These are phyloP conservation scores for Fraxinus americana DNA, from an alignment of 257 asterid genomes.

Conservation along the genomic window DNA sequence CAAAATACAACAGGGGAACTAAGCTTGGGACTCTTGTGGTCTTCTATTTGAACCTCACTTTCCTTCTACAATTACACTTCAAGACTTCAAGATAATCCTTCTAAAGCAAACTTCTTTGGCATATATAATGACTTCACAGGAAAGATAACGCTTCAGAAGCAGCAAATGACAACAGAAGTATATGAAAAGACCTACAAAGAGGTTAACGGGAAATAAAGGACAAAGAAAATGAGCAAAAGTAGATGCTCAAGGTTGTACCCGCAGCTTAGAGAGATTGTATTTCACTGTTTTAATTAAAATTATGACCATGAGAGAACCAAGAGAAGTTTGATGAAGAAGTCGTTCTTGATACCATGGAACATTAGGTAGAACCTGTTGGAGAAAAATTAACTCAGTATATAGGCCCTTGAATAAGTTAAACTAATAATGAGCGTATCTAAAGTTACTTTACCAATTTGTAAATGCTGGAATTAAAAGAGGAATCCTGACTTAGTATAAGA, in stretches of 20 bases:
- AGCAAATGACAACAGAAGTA: slow-evolving; percentile 16
- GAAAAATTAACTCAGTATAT: slow-evolving; percentile 23
- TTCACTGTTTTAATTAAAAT: slow-evolving; percentile 74
- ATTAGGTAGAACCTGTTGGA: slow-evolving; percentile 66
- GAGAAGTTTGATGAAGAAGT: slow-evolving; percentile 52
- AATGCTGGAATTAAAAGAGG: slow-evolving; percentile 84
- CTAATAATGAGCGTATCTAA: slow-evolving; percentile 16
- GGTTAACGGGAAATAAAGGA: neutral
- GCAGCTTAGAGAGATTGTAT: slow-evolving; percentile 65
- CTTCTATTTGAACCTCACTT: neutral
- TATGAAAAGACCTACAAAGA: neutral
- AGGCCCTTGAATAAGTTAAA: slow-evolving; percentile 20
- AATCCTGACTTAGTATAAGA: slow-evolving; percentile 94
- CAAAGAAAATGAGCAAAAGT: slow-evolving; percentile 1
- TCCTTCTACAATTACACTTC: slow-evolving; percentile 17
- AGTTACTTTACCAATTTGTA: slow-evolving; percentile 69
- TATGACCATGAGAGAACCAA: slow-evolving; percentile 83
- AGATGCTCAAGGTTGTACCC: slow-evolving; percentile 46
- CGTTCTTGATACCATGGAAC: slow-evolving; percentile 69
- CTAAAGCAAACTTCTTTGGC: slow-evolving; percentile 4
- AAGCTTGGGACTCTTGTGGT: neutral
- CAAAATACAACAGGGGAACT: neutral
- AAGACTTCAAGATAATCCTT: slow-evolving; percentile 19
- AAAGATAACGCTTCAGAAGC: slow-evolving; percentile 12
- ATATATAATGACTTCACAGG: slow-evolving; percentile 1